Base-by-base conservation (phyloP, 176 grass and related monocot genomes). In the Stipa capillata region DNA sequence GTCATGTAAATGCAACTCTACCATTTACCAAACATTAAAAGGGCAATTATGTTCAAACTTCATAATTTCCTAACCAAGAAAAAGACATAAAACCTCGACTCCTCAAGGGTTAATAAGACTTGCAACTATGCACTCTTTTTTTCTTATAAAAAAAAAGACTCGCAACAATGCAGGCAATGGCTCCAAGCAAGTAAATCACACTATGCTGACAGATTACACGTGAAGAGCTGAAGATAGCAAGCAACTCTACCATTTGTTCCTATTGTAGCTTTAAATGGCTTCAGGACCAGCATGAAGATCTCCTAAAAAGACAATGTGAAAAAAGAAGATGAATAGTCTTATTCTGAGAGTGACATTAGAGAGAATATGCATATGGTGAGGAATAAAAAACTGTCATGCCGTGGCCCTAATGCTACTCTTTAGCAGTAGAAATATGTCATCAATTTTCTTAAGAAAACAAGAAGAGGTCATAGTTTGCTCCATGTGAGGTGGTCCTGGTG, bases 281-380 rank as follows among this genome's bases (percentile, higher is more conserved):
- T 82, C 32, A 82, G 56, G 43, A 50, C 21, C 31, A 82, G 43
- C 68, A 72, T 67, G 49, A 21, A 34, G 68, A 79, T 74, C 67
- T 74, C 69, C 32, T 53, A 44, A 82, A 39, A 68, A 47, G 12
- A 65, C 36, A 24, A 69, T n/a, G 34, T 42, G 55, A 55, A 65
- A 21, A 17, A 53, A 42, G 24, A 63, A 41, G 8, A 37, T 52
- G 17, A 66, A 47, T 65, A 60, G 20, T 60, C 18, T 27, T 79
- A 84, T 74, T 58, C 33, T 74, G 81, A 84, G 68, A 69, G 60
- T 27, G 81, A 84, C 69, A 59, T 47, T 43, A 84, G 51, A 80
- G 86, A 73, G 51, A 36, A 44, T 28, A 74, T 79, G 69, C 81
- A 43, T 60, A 53, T 12, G n/a, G 9, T 1, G 4, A 68, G 9